Evolutionary conservation across 805 yeast species (phyloP), one percentile per base, ranked within the genome.

Genomic region (Kazachstania viticola): DNA sequence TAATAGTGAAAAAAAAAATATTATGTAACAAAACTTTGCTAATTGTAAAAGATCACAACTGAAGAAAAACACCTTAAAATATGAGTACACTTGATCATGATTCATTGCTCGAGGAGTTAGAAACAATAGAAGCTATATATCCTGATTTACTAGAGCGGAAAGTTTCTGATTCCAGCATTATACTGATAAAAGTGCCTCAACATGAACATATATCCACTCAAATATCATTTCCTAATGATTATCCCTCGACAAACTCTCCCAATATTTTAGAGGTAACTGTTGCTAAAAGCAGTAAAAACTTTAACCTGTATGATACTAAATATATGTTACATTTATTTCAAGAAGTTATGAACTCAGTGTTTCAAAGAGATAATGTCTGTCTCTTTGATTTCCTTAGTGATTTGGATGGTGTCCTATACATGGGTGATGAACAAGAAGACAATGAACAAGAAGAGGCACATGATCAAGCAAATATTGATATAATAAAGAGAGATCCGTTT

Each of bases 101-200:
- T 28, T 46, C 44, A 28, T 22, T 41, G 5, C 49, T 49, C 14
- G 91, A 83, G 33, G 98, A 88, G 48, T 56, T 83, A 14, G 75
- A 71, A 25, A 88, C 95, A 9, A 74, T 88, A 9, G 79, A 82
- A 34, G 91, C 95, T 3, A 88, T 91, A 9, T 88, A 73, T 48
- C 95, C 94, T 1, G 80, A 67, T 12, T 64, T 73, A 25, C 51
- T 74, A 22, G 54, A 57, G 3, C 44, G 42, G 9, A 45, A 45
- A 21, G 35, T 56, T 17, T 54, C 56, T 16, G 62, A 60, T 17
- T 50, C 46, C 1, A 49, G 60, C 7, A 56, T 70, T 6, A 68
- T 68, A 15, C 37, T 40, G 28, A 61, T 79, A 11, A 57, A 58
- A 17, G 55, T 73, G 1, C 84, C 94, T 0, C 72, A 74, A 32